A percentile compares a stretch with the other conserved stretches of the same genome.
Conservation (phyloP, 352 stramenopile species). For the Phytophthora sansomeana region DNA sequence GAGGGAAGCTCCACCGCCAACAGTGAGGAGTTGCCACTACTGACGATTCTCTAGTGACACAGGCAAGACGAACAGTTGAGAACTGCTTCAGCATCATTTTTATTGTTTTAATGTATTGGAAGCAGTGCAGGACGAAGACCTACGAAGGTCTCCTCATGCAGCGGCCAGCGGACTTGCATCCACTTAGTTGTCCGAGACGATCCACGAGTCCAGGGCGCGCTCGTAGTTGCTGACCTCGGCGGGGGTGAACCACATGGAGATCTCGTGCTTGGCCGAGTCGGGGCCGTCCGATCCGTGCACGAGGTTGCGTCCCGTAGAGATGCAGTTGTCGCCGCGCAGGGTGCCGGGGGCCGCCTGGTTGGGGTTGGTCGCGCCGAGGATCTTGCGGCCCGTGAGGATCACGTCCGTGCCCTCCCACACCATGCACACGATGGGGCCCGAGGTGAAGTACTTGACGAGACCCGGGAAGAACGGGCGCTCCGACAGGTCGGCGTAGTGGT, state of each 20-base stretch:
- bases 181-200: slow-evolving; percentile 90
- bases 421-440: slow-evolving; percentile 97
- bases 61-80: neutral
- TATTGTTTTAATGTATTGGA: slow-evolving; percentile 41
- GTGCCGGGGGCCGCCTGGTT: slow-evolving; percentile 93
- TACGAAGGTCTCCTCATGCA: neutral
- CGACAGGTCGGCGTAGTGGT: slow-evolving; percentile 95
- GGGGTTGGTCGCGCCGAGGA: slow-evolving; percentile 96
- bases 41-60: slow-evolving; percentile 20
- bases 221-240: slow-evolving; percentile 94
- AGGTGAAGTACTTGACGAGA: slow-evolving; percentile 93
- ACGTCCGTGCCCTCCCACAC: slow-evolving; percentile 94
- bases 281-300: slow-evolving; percentile 93
- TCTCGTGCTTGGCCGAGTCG: slow-evolving; percentile 93
- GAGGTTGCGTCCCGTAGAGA: slow-evolving; percentile 93
- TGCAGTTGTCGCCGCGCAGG: slow-evolving; percentile 95
- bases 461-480: slow-evolving; percentile 93
- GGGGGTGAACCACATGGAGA: slow-evolving; percentile 94
- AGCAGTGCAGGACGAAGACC: slow-evolving; percentile 15
- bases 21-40: slow-evolving; percentile 38
- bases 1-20: slow-evolving; percentile 17
- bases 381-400: slow-evolving; percentile 95
- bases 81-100: slow-evolving; percentile 29
- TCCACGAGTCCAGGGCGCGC: slow-evolving; percentile 87
- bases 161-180: slow-evolving; percentile 3